Base-by-base conservation (phyloP, 306 rosid genomes). In the Vigna mungo region DNA sequence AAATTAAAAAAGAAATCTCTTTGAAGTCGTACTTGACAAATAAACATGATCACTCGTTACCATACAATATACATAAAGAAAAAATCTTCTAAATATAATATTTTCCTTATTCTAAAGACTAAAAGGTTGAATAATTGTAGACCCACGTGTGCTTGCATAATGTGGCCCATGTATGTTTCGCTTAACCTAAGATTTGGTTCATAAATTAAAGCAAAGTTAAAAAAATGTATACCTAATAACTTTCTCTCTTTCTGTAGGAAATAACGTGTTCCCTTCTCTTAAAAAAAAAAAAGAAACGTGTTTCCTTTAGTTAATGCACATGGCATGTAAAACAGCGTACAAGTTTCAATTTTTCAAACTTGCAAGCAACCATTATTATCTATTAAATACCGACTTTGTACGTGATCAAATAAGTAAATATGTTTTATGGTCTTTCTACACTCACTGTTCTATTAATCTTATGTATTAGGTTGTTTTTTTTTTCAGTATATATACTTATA, bases 121-220 rank as follows among this genome's bases (percentile, higher is more conserved):
- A 15, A 46, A 30, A 44, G 0, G 21, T 36, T 11, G 51, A 58
- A 37, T 18, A 53, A 18, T 25, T 25, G 16, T 17, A 41, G 7
- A 67, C 46, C 65, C 76, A 68, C 76, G 77, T 81, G 84, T 68
- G 84, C 5, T 67, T 66, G 71, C 64, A 55, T 2, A 41, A 53
- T 34, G 59, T 49, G 71, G 54, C 23, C 68, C 5, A 32, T 9
- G 34, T 36, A 9, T 52, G 64, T 39, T 79, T 9, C 41, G 15
- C 48, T 66, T 47, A 56, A 59, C 71, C 61, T 36, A 17, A n/a
- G 18, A 56, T 12, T 67, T 74, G 71, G 36, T 48, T 36, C 41
- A 67, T 48, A 67, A 56, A 56, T 36, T 36, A 59, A 81, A 32
- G 6, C 27, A 48, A 47, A 37, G 58, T 75, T 8, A 55, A 66